A percentile compares a stretch with the other conserved stretches of the same genome.
These are phyloP conservation scores for Cnidoscolus chayamansa DNA, from an alignment of 441 rosid species.

Conservation along the genomic window DNA sequence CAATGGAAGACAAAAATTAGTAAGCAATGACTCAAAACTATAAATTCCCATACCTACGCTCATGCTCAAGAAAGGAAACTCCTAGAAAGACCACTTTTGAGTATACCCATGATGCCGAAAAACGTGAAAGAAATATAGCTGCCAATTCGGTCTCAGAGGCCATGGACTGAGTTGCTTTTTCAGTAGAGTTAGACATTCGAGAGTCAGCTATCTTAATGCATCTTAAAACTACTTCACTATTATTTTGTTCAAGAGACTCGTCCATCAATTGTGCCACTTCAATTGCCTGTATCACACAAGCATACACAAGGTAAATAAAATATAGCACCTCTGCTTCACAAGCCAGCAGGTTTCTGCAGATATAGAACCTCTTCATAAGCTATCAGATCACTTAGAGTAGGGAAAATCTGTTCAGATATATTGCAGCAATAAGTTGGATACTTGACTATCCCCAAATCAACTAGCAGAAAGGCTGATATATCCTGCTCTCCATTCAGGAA, in stretches of 20 bases:
- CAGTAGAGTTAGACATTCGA: conserved; percentile 34
- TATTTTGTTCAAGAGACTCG: conserved; percentile 67
- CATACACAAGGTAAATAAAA: conserved; percentile 25
- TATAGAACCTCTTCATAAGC: conserved; percentile 86
- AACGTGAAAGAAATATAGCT: conserved; percentile 42
- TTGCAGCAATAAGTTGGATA: conserved; percentile 74
- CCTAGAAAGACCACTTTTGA: conserved; percentile 83
- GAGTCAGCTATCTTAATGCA: conserved; percentile 67
- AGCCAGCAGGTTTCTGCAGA: conserved; percentile 21
- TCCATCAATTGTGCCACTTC: conserved; percentile 90
- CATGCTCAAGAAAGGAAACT: conserved; percentile 75
- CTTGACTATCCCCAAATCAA: conserved; percentile 74
- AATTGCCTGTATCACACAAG: conserved; percentile 60
- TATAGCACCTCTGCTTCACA: conserved; percentile 62
- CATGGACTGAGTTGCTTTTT: conserved; percentile 27
- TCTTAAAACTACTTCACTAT: conserved; percentile 44
- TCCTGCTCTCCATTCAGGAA: conserved; percentile 91
- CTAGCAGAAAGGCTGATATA: conserved; percentile 71
- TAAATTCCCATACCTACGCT: conserved; percentile 59
- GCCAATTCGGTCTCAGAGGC: conserved; percentile 25
- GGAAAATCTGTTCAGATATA: conserved; percentile 55
- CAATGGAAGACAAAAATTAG: neutral
- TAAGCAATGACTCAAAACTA: neutral
- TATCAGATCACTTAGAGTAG: conserved; percentile 45
- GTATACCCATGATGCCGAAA: conserved; percentile 77